A percentile compares a stretch with the other conserved stretches of the same genome.
Conservation (phyloP, 495 filamentous ascomycete species). For the Penicillium steckii region DNA sequence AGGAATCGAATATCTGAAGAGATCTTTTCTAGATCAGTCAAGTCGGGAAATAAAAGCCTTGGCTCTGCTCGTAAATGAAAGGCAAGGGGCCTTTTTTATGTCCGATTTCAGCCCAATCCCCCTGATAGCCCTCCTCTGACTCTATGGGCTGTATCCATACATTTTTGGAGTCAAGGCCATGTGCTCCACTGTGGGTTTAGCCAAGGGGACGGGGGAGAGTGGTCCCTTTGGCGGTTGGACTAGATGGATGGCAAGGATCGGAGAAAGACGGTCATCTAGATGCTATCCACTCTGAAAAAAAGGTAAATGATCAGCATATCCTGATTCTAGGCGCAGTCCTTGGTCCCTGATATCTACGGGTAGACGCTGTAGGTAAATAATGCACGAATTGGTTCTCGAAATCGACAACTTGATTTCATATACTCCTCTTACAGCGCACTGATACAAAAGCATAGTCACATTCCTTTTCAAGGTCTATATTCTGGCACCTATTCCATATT, state of each 20-base stretch:
- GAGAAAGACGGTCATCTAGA: constrained; percentile 13
- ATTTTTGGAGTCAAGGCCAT: constrained; percentile 19
- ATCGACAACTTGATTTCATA: no score
- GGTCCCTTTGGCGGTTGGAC: constrained; percentile 16
- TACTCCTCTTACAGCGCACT: no score
- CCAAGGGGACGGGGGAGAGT: constrained; percentile 8
- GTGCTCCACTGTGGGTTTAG: constrained; percentile 29
- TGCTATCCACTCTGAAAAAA: constrained; percentile 10
- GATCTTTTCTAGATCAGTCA: not conserved
- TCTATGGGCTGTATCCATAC: constrained; percentile 15
- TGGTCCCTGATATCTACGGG: not conserved
- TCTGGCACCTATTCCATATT: no score
- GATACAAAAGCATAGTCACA: no score
- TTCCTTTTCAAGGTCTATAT: no score
- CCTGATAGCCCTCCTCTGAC: constrained; percentile 9
- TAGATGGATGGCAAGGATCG: constrained; percentile 12
- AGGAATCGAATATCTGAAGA: not conserved
- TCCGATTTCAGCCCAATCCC: constrained; percentile 7
- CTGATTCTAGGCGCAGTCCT: not conserved
- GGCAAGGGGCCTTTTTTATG: constrained; percentile 18
- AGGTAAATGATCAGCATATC: constrained; percentile 5
- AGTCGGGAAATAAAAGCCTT: constrained; percentile 2
- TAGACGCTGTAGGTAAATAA: no score
- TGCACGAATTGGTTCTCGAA: no score
- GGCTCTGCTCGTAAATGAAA: not conserved